Evolutionary conservation across 208 protist species (phyloP).

Genomic region (Wallacemonas collosoma): DNA sequence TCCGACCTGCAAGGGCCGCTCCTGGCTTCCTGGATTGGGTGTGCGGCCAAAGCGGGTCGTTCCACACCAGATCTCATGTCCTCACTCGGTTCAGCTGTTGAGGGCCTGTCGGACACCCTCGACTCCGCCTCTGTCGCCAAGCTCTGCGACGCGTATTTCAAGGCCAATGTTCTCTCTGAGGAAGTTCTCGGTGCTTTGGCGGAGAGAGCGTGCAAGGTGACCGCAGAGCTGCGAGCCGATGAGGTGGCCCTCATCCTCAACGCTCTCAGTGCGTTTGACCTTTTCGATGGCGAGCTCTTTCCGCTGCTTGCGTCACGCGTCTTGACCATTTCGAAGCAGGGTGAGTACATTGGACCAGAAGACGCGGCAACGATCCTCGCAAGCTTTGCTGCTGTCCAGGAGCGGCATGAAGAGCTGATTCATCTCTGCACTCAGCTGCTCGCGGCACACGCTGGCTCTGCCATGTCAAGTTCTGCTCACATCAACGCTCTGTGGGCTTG

Average conservation of each 20-base stretch:
- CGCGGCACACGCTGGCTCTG: slow-evolving; percentile 35
- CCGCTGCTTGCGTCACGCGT: slow-evolving; percentile 84
- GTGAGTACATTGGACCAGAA: slow-evolving; percentile 49
- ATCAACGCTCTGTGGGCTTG: slow-evolving; percentile 82
- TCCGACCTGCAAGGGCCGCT: slow-evolving; percentile 63
- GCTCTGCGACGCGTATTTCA: slow-evolving; percentile 71
- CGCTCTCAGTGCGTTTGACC: slow-evolving; percentile 81
- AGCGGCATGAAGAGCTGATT: slow-evolving; percentile 85
- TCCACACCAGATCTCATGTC: slow-evolving; percentile 47
- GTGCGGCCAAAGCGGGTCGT: slow-evolving; percentile 58
- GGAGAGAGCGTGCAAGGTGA: slow-evolving; percentile 83
- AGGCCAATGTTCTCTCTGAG: slow-evolving; percentile 65
- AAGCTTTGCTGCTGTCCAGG: slow-evolving; percentile 89
- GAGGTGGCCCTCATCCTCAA: slow-evolving; percentile 73
- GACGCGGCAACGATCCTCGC: slow-evolving; percentile 77
- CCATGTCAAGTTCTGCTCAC: slow-evolving; percentile 42
- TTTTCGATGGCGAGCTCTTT: slow-evolving; percentile 90
- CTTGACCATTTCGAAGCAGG: slow-evolving; percentile 55
- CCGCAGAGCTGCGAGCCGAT: slow-evolving; percentile 72
- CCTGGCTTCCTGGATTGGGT: slow-evolving; percentile 66
- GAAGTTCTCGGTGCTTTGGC: slow-evolving; percentile 87
- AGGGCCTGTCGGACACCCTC: slow-evolving; percentile 62
- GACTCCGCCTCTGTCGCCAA: slow-evolving; percentile 81
- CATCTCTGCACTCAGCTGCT: slow-evolving; percentile 73
- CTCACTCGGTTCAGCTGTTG: slow-evolving; percentile 55